Evolutionary conservation across 179 eudicot genomes (phyloP), one percentile per base, ranked within the genome.

Genomic region (Camellia oleifera): DNA sequence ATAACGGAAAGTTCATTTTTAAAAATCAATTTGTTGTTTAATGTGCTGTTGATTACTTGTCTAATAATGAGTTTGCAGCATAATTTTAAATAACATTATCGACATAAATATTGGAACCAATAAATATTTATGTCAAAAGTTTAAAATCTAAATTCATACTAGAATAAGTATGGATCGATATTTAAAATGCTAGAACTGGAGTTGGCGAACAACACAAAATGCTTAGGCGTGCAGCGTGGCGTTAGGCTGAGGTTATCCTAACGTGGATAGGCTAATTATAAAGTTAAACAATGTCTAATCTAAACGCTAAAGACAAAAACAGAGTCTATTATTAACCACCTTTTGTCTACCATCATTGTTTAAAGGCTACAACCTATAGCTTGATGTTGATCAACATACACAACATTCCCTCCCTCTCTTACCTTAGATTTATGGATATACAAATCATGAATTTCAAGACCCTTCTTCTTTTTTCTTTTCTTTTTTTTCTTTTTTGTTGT

Each of bases 201-300:
- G 17, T 44, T 5, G 75, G 67, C 81, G 56, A 78, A 78, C 45
- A 57, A 4, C 75, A 18, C 67, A 50, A 15, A 56, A n/a, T 10
- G 42, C 76, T 40, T n/a, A 52, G 69, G 82, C 48, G 72, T 44
- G 65, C 53, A 64, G 7, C 68, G 11, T 81, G 84, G 69, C 84
- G 81, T 82, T 78, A 63, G 84, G 32, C 80, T 82, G 81, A 82
- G 84, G 81, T 77, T 82, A 78, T 77, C 81, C 65, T 77, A 81
- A 70, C 77, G 80, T 77, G 77, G 76, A 69, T 62, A 15, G 62
- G 32, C 15, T 26, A 66, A 67, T 63, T 15, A 23, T 53, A 32
- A 20, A 12, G 58, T 52, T 67, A 56, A 67, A 54, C 54, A 56
- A 53, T 5, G 79, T 26, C 7, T 66, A 18, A 58, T 32, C 40